A percentile compares a stretch with the other conserved stretches of the same genome.
These are phyloP conservation scores for Danielia oregonensis DNA, from an alignment of 805 yeast species.

Conservation along the genomic window DNA sequence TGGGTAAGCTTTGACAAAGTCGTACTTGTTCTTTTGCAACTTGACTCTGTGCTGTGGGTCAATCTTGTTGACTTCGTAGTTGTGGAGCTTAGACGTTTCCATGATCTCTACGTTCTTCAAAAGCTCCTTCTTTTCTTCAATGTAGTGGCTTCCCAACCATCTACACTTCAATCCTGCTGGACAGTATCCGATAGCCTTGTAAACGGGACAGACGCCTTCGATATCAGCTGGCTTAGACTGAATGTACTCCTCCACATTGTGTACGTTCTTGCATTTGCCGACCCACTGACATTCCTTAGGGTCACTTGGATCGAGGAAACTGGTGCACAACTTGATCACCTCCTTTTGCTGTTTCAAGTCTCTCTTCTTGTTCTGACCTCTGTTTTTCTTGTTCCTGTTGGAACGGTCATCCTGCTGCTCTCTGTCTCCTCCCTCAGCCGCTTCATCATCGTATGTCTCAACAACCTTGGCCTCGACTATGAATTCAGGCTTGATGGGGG, in stretches of 20 bases:
- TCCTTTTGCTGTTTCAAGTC: constrained; percentile 70
- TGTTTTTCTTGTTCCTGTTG: constrained; percentile 43
- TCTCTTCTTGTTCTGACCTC: constrained; percentile 84
- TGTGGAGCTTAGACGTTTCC: constrained; percentile 27
- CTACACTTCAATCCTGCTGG: constrained; percentile 92
- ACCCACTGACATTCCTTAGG: constrained; percentile 52
- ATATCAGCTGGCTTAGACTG: constrained; percentile 66
- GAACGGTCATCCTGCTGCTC: constrained; percentile 21
- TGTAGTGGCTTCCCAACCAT: constrained; percentile 74
- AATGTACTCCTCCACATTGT: constrained; percentile 66
- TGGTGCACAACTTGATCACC: constrained; percentile 59
- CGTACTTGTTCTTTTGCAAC: constrained; percentile 61
- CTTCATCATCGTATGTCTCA: constrained; percentile 39
- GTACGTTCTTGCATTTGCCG: constrained; percentile 70
- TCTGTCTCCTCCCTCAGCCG: constrained; percentile 43
- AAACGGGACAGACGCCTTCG: constrained; percentile 82
- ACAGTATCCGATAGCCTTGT: constrained; percentile 76
- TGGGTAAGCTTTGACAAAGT: constrained; percentile 53
- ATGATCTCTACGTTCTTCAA: constrained; percentile 41
- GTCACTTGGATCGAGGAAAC: constrained; percentile 53
- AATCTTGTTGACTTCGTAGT: constrained; percentile 65
- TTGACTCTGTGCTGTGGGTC: constrained; percentile 39
- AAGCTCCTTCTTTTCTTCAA: constrained; percentile 42
- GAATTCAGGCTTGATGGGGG: constrained; percentile 72
- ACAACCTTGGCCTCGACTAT: constrained; percentile 47